Evolutionary conservation across 768 basidiomycete genomes (phyloP).

Genomic region (Pleurotus tuoliensis): DNA sequence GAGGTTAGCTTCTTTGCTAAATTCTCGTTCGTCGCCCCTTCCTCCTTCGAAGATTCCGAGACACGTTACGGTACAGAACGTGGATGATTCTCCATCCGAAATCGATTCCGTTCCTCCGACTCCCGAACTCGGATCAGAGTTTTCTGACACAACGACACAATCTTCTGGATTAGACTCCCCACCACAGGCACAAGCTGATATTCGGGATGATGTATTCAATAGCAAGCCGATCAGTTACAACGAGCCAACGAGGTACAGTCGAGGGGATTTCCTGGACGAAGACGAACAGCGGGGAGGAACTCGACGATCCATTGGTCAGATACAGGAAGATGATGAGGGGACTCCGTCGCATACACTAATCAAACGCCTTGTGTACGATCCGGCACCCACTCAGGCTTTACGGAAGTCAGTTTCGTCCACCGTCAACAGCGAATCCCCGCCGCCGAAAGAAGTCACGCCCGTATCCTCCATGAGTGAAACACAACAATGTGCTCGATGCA

Average conservation of each 20-base stretch:
- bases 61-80: not conserved
- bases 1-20: not conserved
- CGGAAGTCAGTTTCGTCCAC: not conserved
- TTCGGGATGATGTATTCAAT: slow-evolving; percentile 19
- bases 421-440: not conserved
- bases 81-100: not conserved
- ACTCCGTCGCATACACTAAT: slow-evolving; percentile 31
- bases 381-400: not conserved
- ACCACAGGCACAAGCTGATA: slow-evolving; percentile 20
- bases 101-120: slow-evolving; percentile 35
- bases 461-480: slow-evolving; percentile 31
- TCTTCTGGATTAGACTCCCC: slow-evolving; percentile 54
- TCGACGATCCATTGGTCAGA: slow-evolving; percentile 23
- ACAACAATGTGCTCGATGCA: slow-evolving; percentile 55
- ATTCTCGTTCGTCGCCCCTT: not conserved
- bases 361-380: slow-evolving; percentile 1
- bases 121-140: slow-evolving; percentile 58
- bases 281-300: slow-evolving; percentile 23
- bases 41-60: slow-evolving; percentile 1
- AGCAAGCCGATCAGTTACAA: slow-evolving; percentile 11
- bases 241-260: slow-evolving; percentile 12
- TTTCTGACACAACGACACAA: slow-evolving; percentile 54
- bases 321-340: slow-evolving; percentile 13
- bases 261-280: slow-evolving; percentile 22
- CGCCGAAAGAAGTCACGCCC: slow-evolving; percentile 13